Evolutionary conservation across 495 filamentous ascomycete species (phyloP), one percentile per base, ranked within the genome.

Genomic region (Apiosordaria backusii): DNA sequence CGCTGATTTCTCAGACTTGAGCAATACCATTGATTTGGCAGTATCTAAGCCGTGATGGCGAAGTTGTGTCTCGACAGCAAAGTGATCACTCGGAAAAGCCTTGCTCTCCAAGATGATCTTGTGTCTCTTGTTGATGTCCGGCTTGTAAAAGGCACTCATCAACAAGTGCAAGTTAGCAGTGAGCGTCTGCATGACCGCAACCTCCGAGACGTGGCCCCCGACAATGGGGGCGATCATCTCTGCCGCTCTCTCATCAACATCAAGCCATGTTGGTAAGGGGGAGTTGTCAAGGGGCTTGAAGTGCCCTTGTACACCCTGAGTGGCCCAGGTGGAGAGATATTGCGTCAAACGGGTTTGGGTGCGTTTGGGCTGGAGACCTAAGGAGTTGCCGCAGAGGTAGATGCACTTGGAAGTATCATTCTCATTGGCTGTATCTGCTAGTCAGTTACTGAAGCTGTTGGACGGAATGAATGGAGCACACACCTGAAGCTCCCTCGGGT

Each of bases 341-440:
- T 88, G 84, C 52, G 87, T 82, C 70, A 99, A 84, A 68, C 92
- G 89, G 18, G 83, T 78, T 53, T 83, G 80, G 2, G 89, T 92
- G 63, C 84, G 83, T 64, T 85, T 86, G 50, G 95, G 96, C 74
- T 98, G 95, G 35, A 96, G 83, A 53, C 95, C 95, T 10, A 99
- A 84, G 4, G 95, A 99, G 79, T 99, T 97, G n/a, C 95, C 95
- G 72, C 93, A 97, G 53, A 99, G 84, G 75, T 99, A 99, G 71
- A 92, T 89, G 76, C 86, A 90, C 50, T 73, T 73, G 55, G 82
- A 75, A 27, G 70, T 65, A 53, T 45, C 67, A 22, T 68, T 64
- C 2, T 45, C 10, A 45, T 45, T 45, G 35, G 62, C 74, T 70
- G 60, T 65, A 64, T 68, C 65, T 58, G 57, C 66, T 66, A 64